These are phyloP conservation scores for Phytophthora pisi DNA, from an alignment of 352 stramenopile species.

Conservation along the genomic window DNA sequence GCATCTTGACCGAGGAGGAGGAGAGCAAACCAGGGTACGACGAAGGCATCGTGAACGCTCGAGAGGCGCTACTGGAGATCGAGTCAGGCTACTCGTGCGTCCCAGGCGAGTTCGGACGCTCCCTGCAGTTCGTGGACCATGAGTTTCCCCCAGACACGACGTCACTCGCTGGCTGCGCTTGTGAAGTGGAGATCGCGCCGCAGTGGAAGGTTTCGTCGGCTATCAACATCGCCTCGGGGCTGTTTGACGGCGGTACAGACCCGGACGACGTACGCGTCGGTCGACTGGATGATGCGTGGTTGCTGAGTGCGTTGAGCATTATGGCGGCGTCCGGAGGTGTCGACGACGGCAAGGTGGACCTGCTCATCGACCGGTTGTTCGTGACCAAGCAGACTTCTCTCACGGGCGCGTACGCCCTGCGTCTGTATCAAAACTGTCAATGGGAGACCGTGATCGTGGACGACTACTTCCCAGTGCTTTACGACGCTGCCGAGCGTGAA, in stretches of 20 bases:
- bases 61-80: slow-evolving; percentile 87
- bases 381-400: slow-evolving; percentile 91
- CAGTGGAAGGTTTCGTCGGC: slow-evolving; percentile 86
- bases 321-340: slow-evolving; percentile 88
- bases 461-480: slow-evolving; percentile 89
- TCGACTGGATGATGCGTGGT: slow-evolving; percentile 88
- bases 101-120: slow-evolving; percentile 74
- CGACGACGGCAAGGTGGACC: slow-evolving; percentile 89
- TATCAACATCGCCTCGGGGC: slow-evolving; percentile 88
- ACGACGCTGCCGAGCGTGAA: slow-evolving; percentile 38
- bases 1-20: slow-evolving; percentile 50
- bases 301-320: slow-evolving; percentile 92
- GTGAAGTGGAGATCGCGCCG: slow-evolving; percentile 53
- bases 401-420: slow-evolving; percentile 91
- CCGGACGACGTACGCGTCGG: slow-evolving; percentile 89
- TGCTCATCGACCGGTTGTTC: slow-evolving; percentile 90
- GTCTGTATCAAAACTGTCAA: slow-evolving; percentile 91
- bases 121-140: slow-evolving; percentile 88
- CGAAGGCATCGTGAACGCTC: slow-evolving; percentile 81
- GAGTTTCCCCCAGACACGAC: slow-evolving; percentile 87
- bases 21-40: slow-evolving; percentile 47
- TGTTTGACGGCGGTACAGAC: slow-evolving; percentile 93
- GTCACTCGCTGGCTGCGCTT: slow-evolving; percentile 69
- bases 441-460: slow-evolving; percentile 94
- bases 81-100: slow-evolving; percentile 81